Evolutionary conservation across 257 asterid species (phyloP), one percentile per base, ranked within the genome.

Genomic region (Mitragyna speciosa): DNA sequence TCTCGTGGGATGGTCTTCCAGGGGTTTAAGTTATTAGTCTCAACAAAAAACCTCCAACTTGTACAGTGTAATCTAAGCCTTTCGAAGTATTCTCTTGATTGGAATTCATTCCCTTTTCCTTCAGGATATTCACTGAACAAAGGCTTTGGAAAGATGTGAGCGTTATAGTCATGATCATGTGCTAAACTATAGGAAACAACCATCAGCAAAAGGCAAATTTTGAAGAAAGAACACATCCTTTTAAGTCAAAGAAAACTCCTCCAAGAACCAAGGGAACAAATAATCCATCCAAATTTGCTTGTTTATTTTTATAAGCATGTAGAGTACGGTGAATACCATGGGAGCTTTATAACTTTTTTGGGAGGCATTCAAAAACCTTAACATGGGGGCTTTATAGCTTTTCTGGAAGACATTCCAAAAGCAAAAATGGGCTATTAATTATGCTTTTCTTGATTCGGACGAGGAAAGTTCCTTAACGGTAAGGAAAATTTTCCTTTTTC

Each of bases 31-130:
- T 93, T 95, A 63, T 93, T 95, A 22, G 98, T 88, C 90, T 95
- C 99, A 74, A 77, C 96, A 51, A 92, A 92, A 73, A 93, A 86
- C 87, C 98, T 90, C 99, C 99, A 92, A 69, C 96, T 91, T 5
- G 89, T 77, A 83, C 99, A 95, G 74, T 84, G 83, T 30, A 87
- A 81, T 51, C 73, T 67, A 11, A 84, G 80, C 64, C 90, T 90
- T 51, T 68, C 84, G 1, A 76, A 16, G 30, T 49, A 80, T 39
- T 86, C 80, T n/a, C 71, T 75, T 77, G 79, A 61, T 6, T 81
- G 86, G 68, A 83, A 65, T 73, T 84, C 87, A 52, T 67, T 78
- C 41, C 78, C 74, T 78, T 89, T 85, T 33, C 78, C 74, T 79
- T 89, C 86, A 19, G 80, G 85, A 33, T 78, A 76, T 73, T 84